Conservation (phyloP, 495 filamentous ascomycete genomes). For the Massariosphaeria phaeospora region DNA sequence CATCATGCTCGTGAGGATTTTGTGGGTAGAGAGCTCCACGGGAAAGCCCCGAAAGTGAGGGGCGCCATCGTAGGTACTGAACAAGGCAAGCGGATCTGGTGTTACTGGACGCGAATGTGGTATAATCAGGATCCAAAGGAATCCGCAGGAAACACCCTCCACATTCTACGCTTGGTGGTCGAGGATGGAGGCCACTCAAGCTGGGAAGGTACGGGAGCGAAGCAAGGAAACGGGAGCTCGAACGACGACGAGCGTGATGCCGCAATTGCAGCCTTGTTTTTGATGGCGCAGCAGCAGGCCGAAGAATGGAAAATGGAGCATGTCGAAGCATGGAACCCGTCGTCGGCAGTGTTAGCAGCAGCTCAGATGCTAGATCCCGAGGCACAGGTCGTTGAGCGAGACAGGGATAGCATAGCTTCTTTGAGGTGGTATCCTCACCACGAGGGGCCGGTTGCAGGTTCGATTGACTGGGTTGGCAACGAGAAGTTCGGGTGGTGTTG, state of each 20-base stretch:
- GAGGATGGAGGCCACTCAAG: constrained; percentile 48
- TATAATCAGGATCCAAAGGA: constrained; percentile 43
- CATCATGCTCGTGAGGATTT: constrained; percentile 85
- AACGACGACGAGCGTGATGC: constrained; percentile 5
- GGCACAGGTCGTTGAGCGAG: constrained; percentile 52
- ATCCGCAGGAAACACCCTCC: constrained; percentile 60
- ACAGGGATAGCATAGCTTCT: constrained; percentile 59
- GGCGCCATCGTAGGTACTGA: constrained; percentile 60
- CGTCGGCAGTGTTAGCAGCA: constrained; percentile 52
- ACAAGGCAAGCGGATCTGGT: constrained; percentile 59
- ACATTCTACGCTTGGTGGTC: constrained; percentile 73
- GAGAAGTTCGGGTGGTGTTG: constrained; percentile 96
- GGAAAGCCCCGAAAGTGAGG: constrained; percentile 54
- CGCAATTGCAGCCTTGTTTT: constrained; percentile 51
- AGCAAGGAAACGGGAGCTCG: constrained; percentile 3
- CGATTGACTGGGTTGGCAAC: constrained; percentile 79
- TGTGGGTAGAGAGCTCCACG: constrained; percentile 54
- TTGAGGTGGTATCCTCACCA: constrained; percentile 56
- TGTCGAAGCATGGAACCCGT: constrained; percentile 64
- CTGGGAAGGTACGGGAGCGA: constrained; percentile 16
- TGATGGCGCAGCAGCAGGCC: constrained; percentile 53
- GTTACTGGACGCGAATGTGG: constrained; percentile 75
- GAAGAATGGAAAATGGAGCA: constrained; percentile 54
- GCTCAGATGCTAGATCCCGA: constrained; percentile 51
- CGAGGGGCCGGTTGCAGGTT: constrained; percentile 45